A percentile compares a stretch with the other conserved stretches of the same genome.
Conservation (phyloP, 116 monocot species). For the Papilionanthe hybrid region DNA sequence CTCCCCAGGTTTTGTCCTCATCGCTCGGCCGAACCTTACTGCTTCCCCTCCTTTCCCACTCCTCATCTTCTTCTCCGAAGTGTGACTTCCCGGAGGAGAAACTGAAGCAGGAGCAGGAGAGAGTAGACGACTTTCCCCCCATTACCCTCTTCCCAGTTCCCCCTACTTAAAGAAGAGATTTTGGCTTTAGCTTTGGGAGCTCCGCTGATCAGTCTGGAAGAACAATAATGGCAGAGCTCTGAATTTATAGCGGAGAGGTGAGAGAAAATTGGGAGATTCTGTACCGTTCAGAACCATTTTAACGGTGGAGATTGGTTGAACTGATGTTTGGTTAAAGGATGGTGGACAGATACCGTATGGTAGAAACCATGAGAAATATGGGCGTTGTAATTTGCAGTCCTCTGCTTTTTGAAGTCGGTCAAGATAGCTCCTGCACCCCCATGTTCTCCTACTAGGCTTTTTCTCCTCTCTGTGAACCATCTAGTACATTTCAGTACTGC, state of each 20-base stretch:
- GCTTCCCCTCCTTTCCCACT: conserved; percentile 10
- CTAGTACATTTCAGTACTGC: background rate
- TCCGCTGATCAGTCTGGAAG: conserved; percentile 4
- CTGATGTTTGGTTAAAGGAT: conserved; percentile 21
- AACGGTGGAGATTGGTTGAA: conserved; percentile 20
- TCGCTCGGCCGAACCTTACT: conserved; percentile 33
- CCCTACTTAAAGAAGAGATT: background rate
- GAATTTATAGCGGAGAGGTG: conserved; percentile 7
- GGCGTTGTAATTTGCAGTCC: background rate
- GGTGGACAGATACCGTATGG: background rate
- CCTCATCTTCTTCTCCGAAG: conserved; percentile 7
- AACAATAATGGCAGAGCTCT: background rate
- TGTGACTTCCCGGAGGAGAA: conserved; percentile 7
- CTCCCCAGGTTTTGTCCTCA: conserved; percentile 25
- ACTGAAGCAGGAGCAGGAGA: conserved; percentile 8
- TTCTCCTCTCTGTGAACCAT: background rate
- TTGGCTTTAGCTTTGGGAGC: background rate
- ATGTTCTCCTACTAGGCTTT: background rate
- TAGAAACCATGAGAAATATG: background rate
- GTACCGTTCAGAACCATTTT: conserved; percentile 9
- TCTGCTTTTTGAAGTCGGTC: background rate
- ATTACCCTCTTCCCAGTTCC: background rate
- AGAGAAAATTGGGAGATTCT: background rate
- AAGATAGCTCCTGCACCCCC: background rate
- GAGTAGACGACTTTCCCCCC: background rate